Evolutionary conservation across 164 flowering plant genomes (phyloP).

Genomic region (Saururus chinensis): DNA sequence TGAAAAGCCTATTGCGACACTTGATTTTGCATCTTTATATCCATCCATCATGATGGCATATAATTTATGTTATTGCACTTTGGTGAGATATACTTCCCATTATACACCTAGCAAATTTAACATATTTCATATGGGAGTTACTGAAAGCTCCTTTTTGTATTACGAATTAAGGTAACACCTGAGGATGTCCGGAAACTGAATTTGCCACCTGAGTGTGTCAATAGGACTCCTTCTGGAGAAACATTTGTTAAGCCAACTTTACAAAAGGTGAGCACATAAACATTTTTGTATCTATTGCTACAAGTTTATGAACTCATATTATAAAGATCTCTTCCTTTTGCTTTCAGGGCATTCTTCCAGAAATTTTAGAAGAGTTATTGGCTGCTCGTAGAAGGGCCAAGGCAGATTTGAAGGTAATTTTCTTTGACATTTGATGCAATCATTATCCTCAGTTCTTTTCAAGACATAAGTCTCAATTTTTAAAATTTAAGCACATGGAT

Average conservation of each 20-base stretch:
- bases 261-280: constrained; percentile 55
- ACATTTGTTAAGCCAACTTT: constrained; percentile 77
- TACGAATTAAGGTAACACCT: constrained; percentile 58
- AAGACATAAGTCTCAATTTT: too few species aligned
- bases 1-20: constrained; percentile 96
- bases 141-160: constrained; percentile 2
- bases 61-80: constrained; percentile 92
- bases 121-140: not conserved
- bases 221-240: constrained; percentile 95
- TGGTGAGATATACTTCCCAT: constrained; percentile 35
- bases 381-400: constrained; percentile 96
- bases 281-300: too few species aligned
- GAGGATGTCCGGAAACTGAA: constrained; percentile 74
- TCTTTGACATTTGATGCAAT: not conserved
- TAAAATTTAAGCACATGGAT: too few species aligned
- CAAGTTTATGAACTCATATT: not conserved
- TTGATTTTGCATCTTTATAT: constrained; percentile 97
- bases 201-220: constrained; percentile 75
- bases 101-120: not conserved
- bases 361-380: constrained; percentile 88
- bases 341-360: constrained; percentile 94
- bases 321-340: not conserved
- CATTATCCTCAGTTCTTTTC: too few species aligned
- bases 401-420: constrained; percentile 80
- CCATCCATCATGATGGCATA: constrained; percentile 99